Conservation (phyloP, 148 eudicot species). For the Salicornia ramosissima region DNA sequence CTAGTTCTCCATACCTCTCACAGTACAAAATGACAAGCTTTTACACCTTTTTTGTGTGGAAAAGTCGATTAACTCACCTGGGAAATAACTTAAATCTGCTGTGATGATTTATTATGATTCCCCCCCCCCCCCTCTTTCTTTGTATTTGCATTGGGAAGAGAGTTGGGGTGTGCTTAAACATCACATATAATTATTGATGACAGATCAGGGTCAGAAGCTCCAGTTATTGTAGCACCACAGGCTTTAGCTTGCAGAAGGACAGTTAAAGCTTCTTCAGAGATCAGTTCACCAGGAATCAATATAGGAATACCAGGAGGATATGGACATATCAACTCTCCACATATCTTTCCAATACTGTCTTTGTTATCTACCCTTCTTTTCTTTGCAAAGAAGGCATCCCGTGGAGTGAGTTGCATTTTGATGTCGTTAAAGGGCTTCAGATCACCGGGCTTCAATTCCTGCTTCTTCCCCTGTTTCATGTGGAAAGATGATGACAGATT, state of each 20-base stretch:
- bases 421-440: slow-evolving; percentile 24
- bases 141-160: too few relatives aligned
- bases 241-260: slow-evolving; percentile 6
- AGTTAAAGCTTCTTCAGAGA: background rate
- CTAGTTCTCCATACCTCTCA: too few relatives aligned
- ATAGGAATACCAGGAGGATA: slow-evolving; percentile 77
- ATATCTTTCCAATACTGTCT: slow-evolving; percentile 53
- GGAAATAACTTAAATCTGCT: too few relatives aligned
- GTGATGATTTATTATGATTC: too few relatives aligned
- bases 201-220: slow-evolving; percentile 47
- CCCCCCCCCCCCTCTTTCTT: too few relatives aligned
- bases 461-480: background rate
- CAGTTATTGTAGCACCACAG: slow-evolving; percentile 43
- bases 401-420: slow-evolving; percentile 44
- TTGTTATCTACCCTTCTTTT: slow-evolving; percentile 40
- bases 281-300: slow-evolving; percentile 35
- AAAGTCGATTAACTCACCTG: too few relatives aligned
- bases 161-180: slow-evolving; percentile 5
- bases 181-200: slow-evolving; percentile 50
- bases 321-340: slow-evolving; percentile 77
- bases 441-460: background rate
- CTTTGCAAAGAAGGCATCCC: slow-evolving; percentile 64
- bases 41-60: too few relatives aligned
- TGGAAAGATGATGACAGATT: slow-evolving; percentile 34
- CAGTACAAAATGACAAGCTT: too few relatives aligned